These are phyloP conservation scores for Dactylorhiza incarnata DNA, from an alignment of 106 monocot genomes.

Conservation along the genomic window DNA sequence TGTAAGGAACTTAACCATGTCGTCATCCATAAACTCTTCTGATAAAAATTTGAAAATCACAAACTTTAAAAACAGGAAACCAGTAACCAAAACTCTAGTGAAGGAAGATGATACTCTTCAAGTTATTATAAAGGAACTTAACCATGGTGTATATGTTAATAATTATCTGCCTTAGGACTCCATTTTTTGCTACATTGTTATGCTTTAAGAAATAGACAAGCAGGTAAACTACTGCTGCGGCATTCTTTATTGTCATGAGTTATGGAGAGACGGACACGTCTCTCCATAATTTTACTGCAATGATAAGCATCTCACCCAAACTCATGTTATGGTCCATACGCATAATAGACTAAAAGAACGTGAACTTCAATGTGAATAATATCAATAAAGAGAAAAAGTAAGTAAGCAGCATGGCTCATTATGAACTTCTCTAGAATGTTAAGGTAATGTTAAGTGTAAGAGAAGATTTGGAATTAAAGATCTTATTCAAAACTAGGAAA, in stretches of 20 bases:
- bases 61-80: neutral
- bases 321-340: neutral
- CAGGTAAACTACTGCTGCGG: no score
- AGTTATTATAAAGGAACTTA: neutral
- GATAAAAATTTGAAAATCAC: neutral
- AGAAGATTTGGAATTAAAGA: neutral
- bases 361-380: neutral
- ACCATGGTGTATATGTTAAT: neutral
- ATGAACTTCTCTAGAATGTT: neutral
- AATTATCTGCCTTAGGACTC: neutral
- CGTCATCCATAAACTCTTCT: neutral
- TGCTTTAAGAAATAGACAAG: neutral
- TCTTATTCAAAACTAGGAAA: neutral
- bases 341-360: neutral
- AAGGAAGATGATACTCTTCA: neutral
- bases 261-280: no score
- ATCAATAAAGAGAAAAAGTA: neutral
- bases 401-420: neutral
- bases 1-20: no score
- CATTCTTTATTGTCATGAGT: neutral
- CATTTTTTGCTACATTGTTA: neutral
- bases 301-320: neutral
- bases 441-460: neutral
- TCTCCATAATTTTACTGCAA: neutral
- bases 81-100: neutral